These are phyloP conservation scores for Striga hermonthica DNA, from an alignment of 305 asterid species.

Conservation along the genomic window DNA sequence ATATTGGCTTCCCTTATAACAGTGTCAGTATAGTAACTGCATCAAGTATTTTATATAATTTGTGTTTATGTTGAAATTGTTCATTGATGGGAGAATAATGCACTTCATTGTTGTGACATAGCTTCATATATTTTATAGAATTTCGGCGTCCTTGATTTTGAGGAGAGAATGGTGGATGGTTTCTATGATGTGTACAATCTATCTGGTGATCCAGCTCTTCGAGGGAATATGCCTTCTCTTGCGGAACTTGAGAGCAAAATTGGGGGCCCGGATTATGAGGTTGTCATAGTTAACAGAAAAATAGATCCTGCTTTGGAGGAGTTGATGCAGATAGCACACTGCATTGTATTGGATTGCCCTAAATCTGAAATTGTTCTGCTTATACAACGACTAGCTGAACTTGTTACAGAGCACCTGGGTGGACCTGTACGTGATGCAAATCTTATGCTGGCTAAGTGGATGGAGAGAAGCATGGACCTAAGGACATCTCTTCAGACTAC, in stretches of 20 bases:
- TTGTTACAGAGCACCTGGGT: conserved; percentile 88
- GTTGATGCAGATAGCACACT: conserved; percentile 83
- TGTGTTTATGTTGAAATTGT: conserved; percentile 21
- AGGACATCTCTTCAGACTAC: conserved; percentile 89
- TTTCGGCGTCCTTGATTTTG: conserved; percentile 84
- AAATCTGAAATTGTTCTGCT: conserved; percentile 56
- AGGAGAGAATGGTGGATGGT: conserved; percentile 92
- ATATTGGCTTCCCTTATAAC: conserved; percentile 14
- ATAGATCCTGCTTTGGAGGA: conserved; percentile 91
- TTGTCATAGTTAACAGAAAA: conserved; percentile 71
- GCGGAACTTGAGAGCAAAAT: conserved; percentile 69
- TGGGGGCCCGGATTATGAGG: conserved; percentile 76
- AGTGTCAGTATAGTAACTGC: conserved; percentile 12
- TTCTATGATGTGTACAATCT: conserved; percentile 86
- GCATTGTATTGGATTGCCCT: conserved; percentile 74
- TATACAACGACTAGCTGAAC: conserved; percentile 89
- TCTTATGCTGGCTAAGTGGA: conserved; percentile 74
- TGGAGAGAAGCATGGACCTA: conserved; percentile 79
- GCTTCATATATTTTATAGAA: conserved; percentile 46
- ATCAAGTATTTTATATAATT: conserved; percentile 7
- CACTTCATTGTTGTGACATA: conserved; percentile 20
- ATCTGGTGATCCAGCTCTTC: conserved; percentile 56
- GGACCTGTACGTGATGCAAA: conserved; percentile 93
- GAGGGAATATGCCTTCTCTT: conserved; percentile 95
- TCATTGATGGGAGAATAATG: conserved; percentile 22